phyloP scores from a whole-genome alignment of 1,284 basidiomycete genomes.

The Puccinia polysora region DNA sequence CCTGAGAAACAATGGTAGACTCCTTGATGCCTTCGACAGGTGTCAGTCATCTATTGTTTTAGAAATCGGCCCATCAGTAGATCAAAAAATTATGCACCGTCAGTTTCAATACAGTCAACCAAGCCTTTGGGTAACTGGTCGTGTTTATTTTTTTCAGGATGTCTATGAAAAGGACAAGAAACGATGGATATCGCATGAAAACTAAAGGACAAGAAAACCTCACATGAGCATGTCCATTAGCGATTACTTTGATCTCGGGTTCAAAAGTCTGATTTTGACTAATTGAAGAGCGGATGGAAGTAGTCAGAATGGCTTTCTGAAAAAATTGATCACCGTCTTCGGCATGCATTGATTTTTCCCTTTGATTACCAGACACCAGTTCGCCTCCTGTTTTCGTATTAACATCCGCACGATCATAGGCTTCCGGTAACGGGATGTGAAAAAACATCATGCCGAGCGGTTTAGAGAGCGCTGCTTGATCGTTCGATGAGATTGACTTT shows the following conservation, averaged over 20 bases:
- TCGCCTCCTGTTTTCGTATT: slow-evolving; percentile 32
- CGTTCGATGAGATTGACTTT: too few relatives aligned
- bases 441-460: slow-evolving; percentile 50
- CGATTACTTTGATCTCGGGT: slow-evolving; percentile 47
- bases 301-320: slow-evolving; percentile 43
- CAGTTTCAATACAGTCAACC: too few relatives aligned
- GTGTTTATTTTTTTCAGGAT: too few relatives aligned
- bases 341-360: slow-evolving; percentile 47
- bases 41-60: slow-evolving; percentile 24
- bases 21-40: slow-evolving; percentile 30
- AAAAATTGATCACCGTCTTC: slow-evolving; percentile 50
- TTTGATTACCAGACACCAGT: slow-evolving; percentile 46
- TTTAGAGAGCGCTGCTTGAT: slow-evolving; percentile 22
- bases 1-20: slow-evolving; percentile 40
- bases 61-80: too few relatives aligned
- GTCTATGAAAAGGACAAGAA: neutral
- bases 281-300: neutral
- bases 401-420: slow-evolving; percentile 45
- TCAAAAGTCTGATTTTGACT: slow-evolving; percentile 10
- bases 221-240: slow-evolving; percentile 49
- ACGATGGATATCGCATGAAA: neutral
- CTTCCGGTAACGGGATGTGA: slow-evolving; percentile 53
- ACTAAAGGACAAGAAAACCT: neutral
- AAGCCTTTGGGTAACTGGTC: too few relatives aligned
- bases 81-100: too few relatives aligned